Evolutionary conservation across 2,329 filamentous ascomycete genomes (phyloP).

Genomic region (Emmonsiellopsis sp.): DNA sequence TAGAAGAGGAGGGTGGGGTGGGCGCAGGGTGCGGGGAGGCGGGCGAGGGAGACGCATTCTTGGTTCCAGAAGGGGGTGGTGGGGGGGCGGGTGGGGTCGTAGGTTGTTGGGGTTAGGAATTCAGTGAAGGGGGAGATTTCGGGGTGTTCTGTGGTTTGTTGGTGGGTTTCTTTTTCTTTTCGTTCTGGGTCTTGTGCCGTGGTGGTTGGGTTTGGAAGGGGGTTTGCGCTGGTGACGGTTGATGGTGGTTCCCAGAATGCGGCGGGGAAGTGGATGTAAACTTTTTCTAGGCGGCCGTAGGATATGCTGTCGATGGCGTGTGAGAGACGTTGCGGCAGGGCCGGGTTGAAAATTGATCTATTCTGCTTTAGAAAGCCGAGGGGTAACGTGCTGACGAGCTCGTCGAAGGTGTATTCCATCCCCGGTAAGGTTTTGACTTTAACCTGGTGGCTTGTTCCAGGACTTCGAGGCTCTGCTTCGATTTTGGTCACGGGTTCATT

Average conservation of each 20-base stretch:
- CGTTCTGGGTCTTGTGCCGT: too few relatives aligned
- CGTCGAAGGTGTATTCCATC: conserved; percentile 35
- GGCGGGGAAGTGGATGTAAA: conserved; percentile 58
- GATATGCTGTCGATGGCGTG: conserved; percentile 40
- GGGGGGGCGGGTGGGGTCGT: conserved; percentile 50
- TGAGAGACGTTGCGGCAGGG: conserved; percentile 32
- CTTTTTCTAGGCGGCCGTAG: conserved; percentile 38
- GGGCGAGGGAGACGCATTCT: conserved; percentile 67
- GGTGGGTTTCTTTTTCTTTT: not conserved
- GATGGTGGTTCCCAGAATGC: conserved; percentile 57
- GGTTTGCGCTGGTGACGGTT: conserved; percentile 6
- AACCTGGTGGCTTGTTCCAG: conserved; percentile 29
- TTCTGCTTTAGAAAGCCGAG: conserved; percentile 46
- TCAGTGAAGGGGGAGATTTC: conserved; percentile 56
- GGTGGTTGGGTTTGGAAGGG: conserved; percentile 2
- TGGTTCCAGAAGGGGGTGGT: conserved; percentile 62
- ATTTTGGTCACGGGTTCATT: conserved; percentile 35
- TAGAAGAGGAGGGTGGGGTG: conserved; percentile 83
- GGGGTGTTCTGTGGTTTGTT: conserved; percentile 1
- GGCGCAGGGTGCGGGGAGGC: conserved; percentile 46
- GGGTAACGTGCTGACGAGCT: conserved; percentile 44
- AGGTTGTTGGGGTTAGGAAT: conserved; percentile 54
- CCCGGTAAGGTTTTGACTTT: conserved; percentile 31
- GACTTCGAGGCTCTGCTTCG: conserved; percentile 17
- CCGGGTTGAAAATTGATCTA: conserved; percentile 34